These are phyloP conservation scores for Botryotinia narcissicola DNA, from an alignment of 2,329 filamentous ascomycete genomes.

Conservation along the genomic window DNA sequence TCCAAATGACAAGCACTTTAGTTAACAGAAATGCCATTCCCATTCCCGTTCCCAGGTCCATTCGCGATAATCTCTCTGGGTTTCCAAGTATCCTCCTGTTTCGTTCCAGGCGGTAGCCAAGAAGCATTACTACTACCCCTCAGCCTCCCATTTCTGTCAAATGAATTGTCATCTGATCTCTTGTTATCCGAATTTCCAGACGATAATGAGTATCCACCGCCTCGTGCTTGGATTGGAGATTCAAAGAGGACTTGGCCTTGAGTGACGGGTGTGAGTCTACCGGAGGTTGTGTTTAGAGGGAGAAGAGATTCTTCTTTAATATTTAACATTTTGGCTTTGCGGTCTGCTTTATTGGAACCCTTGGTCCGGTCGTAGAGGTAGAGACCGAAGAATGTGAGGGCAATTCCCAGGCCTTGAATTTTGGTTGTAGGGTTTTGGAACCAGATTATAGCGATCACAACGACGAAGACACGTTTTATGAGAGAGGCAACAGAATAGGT, in stretches of 20 bases:
- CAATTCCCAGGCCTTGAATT: conserved; percentile 81
- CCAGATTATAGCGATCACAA: conserved; percentile 92
- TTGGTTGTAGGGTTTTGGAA: conserved; percentile 86
- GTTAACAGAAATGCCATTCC: conserved; percentile 14
- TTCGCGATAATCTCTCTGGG: conserved; percentile 23
- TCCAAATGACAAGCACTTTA: neutral
- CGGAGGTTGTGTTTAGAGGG: conserved; percentile 25
- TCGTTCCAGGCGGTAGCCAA: conserved; percentile 77
- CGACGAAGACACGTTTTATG: conserved; percentile 97
- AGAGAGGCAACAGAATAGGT: conserved; percentile 95
- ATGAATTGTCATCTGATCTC: conserved; percentile 51
- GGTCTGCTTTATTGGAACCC: conserved; percentile 83
- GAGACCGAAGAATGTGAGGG: conserved; percentile 83
- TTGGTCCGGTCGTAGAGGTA: conserved; percentile 95
- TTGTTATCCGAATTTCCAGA: conserved; percentile 44
- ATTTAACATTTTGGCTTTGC: conserved; percentile 68
- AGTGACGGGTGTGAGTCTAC: conserved; percentile 18
- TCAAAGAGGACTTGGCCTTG: conserved; percentile 17
- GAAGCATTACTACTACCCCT: conserved; percentile 48
- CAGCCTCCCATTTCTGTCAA: conserved; percentile 50
- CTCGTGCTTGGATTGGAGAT: conserved; percentile 23
- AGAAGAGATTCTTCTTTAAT: conserved; percentile 38
- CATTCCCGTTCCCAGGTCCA: conserved; percentile 14
- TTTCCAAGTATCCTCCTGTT: conserved; percentile 82
- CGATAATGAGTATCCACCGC: conserved; percentile 25